phyloP scores from a whole-genome alignment of 2,329 filamentous ascomycete species.

The Pseudofabraea citricarpa region DNA sequence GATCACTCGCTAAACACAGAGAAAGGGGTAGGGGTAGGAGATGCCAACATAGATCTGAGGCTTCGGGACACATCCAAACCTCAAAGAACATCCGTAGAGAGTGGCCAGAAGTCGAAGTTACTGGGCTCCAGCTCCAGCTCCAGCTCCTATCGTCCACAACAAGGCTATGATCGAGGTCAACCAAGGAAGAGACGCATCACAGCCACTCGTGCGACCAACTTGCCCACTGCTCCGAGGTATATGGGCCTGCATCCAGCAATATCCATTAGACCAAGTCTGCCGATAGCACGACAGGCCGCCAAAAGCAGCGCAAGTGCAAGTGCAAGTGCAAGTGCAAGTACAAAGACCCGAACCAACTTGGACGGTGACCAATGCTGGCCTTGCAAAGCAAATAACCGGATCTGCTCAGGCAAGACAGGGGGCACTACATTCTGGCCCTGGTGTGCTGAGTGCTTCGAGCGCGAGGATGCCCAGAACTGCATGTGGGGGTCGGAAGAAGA shows the following conservation, averaged over 20 bases:
- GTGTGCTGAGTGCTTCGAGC: not conserved
- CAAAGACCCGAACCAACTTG: not conserved
- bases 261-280: not conserved
- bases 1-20: not conserved
- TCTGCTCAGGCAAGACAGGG: not conserved
- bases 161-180: too few relatives aligned
- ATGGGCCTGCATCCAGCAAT: too few relatives aligned
- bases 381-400: not conserved
- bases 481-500: not conserved
- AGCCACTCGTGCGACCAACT: too few relatives aligned
- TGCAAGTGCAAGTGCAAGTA: too few relatives aligned
- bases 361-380: not conserved
- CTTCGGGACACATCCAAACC: too few relatives aligned
- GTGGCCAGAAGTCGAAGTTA: too few relatives aligned
- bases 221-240: too few relatives aligned
- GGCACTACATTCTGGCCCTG: not conserved
- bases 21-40: not conserved
- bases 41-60: too few relatives aligned
- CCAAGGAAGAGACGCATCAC: too few relatives aligned
- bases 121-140: too few relatives aligned
- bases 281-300: not conserved
- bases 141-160: too few relatives aligned
- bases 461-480: not conserved
- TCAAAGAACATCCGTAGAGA: too few relatives aligned
- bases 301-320: not conserved